Evolutionary conservation across 2,329 filamentous ascomycete species (phyloP).

Genomic region (Trichoderma hamatum): DNA sequence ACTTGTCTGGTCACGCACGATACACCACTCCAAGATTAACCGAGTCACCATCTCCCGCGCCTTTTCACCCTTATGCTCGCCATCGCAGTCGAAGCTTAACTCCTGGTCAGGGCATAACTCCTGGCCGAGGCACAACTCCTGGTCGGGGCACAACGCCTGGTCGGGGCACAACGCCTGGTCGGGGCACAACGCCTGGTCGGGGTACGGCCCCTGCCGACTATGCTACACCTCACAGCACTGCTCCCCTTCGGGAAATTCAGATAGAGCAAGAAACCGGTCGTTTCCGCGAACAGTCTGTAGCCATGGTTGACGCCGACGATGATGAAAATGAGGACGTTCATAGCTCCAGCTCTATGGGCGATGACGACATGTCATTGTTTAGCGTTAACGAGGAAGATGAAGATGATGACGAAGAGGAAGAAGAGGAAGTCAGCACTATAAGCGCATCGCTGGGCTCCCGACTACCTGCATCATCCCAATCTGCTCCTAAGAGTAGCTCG

Average conservation of each 20-base stretch:
- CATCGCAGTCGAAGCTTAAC: slow-evolving; percentile 40
- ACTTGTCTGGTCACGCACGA: slow-evolving; percentile 57
- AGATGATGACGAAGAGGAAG: slow-evolving; percentile 32
- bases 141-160: slow-evolving; percentile 51
- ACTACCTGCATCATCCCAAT: slow-evolving; percentile 26
- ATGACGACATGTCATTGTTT: slow-evolving; percentile 39
- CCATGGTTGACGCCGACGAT: slow-evolving; percentile 42
- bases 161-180: slow-evolving; percentile 51
- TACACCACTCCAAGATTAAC: slow-evolving; percentile 63
- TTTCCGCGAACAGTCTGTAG: slow-evolving; percentile 35
- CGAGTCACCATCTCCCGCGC: slow-evolving; percentile 50
- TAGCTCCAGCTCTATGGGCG: slow-evolving; percentile 43
- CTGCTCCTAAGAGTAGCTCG: slow-evolving; percentile 32
- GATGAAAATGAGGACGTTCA: slow-evolving; percentile 41
- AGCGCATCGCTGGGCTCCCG: slow-evolving; percentile 36
- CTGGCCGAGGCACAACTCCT: slow-evolving; percentile 54
- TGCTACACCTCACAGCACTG: slow-evolving; percentile 73
- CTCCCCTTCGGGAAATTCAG: slow-evolving; percentile 49
- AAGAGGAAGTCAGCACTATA: slow-evolving; percentile 33
- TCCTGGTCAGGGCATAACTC: slow-evolving; percentile 54
- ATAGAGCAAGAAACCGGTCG: slow-evolving; percentile 37
- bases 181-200: slow-evolving; percentile 51
- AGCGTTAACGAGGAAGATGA: slow-evolving; percentile 38
- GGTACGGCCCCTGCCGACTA: slow-evolving; percentile 64
- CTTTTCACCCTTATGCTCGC: slow-evolving; percentile 41